Conservation (phyloP, 2,329 filamentous ascomycete species). For the Ophiosphaerella herpotricha region DNA sequence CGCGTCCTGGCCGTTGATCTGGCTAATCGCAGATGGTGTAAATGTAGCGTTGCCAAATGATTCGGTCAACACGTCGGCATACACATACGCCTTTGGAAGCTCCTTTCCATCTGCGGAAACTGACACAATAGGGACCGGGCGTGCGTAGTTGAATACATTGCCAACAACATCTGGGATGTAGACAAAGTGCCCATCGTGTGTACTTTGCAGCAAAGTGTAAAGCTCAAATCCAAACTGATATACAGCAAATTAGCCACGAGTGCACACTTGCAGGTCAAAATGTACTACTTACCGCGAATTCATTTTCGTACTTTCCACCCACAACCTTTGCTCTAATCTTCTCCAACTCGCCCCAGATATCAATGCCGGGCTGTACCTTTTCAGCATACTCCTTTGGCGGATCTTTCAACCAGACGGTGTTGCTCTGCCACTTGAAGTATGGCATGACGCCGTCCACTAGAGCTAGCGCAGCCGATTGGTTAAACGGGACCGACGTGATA, state of each 20-base stretch:
- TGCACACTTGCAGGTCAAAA: neutral
- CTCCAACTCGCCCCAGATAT: constrained; percentile 47
- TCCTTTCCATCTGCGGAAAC: constrained; percentile 58
- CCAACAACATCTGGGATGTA: constrained; percentile 60
- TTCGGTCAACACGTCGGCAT: constrained; percentile 52
- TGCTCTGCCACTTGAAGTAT: constrained; percentile 55
- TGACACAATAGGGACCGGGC: constrained; percentile 60
- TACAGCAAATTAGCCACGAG: constrained; percentile 5
- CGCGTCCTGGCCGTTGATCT: constrained; percentile 63
- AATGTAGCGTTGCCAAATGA: constrained; percentile 48
- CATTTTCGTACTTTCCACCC: constrained; percentile 44
- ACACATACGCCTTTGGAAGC: constrained; percentile 62
- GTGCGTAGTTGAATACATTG: constrained; percentile 56
- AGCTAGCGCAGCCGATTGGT: constrained; percentile 46
- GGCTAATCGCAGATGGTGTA: constrained; percentile 54
- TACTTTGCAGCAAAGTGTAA: constrained; percentile 53
- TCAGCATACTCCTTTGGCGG: constrained; percentile 53
- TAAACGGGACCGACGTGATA: constrained; percentile 52
- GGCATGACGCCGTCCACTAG: constrained; percentile 51
- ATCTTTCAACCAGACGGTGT: constrained; percentile 50
- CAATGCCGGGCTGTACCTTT: constrained; percentile 51
- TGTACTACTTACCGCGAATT: constrained; percentile 42
- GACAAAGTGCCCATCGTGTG: constrained; percentile 69
- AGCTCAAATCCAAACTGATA: constrained; percentile 40
- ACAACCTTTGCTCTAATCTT: constrained; percentile 47